Base-by-base conservation (phyloP, 352 stramenopile genomes). In the Globisporangium nodosum region DNA sequence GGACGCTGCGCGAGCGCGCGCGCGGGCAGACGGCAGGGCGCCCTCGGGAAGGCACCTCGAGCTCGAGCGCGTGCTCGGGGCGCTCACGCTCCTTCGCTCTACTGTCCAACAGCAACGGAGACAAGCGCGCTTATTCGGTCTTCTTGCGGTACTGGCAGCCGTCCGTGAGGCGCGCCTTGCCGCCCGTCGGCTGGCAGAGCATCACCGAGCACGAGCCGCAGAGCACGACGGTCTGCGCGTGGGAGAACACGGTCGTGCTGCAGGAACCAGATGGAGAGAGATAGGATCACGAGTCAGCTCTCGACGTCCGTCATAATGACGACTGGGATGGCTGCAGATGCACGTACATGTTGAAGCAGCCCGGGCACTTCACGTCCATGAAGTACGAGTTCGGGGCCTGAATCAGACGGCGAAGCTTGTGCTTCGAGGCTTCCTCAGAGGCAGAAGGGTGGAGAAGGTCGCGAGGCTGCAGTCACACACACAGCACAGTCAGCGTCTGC, bases 81-180 rank as follows among this genome's bases (percentile, higher is more conserved):
- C 54, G n/a, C 47, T 51, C 52, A 60, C 67, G 54, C 58, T 68
- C 51, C 64, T 68, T 57, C 68, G 60, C 56, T 71, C 66, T 74
- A 77, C 65, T 70, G 65, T 71, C 52, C 12, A 60, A 53, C 37
- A 55, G 58, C 58, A 48, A 58, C 54, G 49, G 48, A 63, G 39
- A 63, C 49, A 52, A 54, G 43, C 35, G 50, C 49, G 70, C 69
- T 97, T 98, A 98, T 77, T 99, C 96, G 64, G 97, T 97, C 87
- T 99, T 99, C 88, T 98, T 99, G 86, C 97, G 90, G 95, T 98
- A 99, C 70, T 96, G 97, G 92, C 97, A 99, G 85, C 96, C 96
- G 78, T 99, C 97, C 51, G 96, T 99, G 39, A 99, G 89, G 70
- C 94, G 87, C 63, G 96, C 96, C 79, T 98, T 98, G 67, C 97